Base-by-base conservation (phyloP, 108 stramenopile genomes). In the Stephanodiscus triporus region DNA sequence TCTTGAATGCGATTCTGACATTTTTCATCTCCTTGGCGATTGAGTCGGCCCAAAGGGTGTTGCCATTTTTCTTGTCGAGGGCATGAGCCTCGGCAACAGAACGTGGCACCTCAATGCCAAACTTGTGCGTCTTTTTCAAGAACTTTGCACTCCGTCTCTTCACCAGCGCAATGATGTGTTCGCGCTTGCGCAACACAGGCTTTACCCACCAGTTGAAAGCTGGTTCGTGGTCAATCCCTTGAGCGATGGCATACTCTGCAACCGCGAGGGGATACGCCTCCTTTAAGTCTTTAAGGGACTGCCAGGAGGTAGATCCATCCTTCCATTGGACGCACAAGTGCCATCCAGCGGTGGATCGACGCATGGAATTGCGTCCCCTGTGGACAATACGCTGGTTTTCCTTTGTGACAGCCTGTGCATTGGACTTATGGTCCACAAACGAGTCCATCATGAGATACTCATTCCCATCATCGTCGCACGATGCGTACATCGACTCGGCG, bases 21-120 rank as follows among this genome's bases (percentile, higher is more conserved):
- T 78, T 81, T 13, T 58, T 76, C 82, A 86, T 78, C 57, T 84
- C 84, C 36, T 84, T 82, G 16, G 49, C 48, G 10, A 85, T 83
- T 42, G 79, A 67, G 13, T 83, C 76, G 6, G 17, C 22, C 87
- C 87, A 87, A 1, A 68, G 51, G 13, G 59, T 75, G 50, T 75
- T 75, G 7, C 83, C 83, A 47, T 67, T 78, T 38, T 56, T 26
- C 17, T 23, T 56, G 61, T 87, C 80, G n/a, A 87, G 59, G 24
- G 62, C 63, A 4, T 58, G 9, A 3, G 83, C 86, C 48, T 84
- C 80, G 8, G 63, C 71, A 14, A 83, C 72, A 0, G 56, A 51
- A n/a, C 27, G 68, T 10, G 85, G 85, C 7, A 81, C 57, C 17
- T 58, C 9, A 4, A 50, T 50, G 36, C 36, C 36, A 74, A 68